Base-by-base conservation (phyloP, 2,329 filamentous ascomycete genomes). In the Neoascochyta sp. region DNA sequence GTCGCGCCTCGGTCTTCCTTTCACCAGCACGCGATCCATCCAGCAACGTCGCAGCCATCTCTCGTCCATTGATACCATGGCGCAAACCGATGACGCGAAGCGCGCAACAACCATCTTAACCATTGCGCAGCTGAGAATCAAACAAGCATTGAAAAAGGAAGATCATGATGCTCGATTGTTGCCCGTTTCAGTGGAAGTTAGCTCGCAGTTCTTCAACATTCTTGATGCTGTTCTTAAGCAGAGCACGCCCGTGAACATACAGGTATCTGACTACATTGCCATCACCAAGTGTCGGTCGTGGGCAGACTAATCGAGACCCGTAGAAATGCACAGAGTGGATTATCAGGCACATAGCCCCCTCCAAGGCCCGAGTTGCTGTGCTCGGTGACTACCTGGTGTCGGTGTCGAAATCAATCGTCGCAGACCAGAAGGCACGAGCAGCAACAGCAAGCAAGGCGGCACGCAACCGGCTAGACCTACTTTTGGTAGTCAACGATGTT, bases 251-350 rank as follows among this genome's bases (percentile, higher is more conserved):
- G 42, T 41, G 25, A 55, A 58, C 24, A 47, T 60, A 27, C 51
- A 61, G 57, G 57, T 61, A 57, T 50, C 47, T 47, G 36, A 42
- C 25, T 48, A 39, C 32, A 43, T 41, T 30, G 35, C 39, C 35
- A 41, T 39, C 42, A 38, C 38, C 27, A 32, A 20, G 29, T 34
- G 18, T 41, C 26, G 29, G 28, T 41, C 15, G 34, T 45, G 55
- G 50, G 42, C 52, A 53, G 42, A 52, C 54, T 61, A 58, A 60
- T 61, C 41, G 28, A 50, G 29, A 22, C 36, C 36, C 23, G 20
- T 58, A 94, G 88, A 84, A 78, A 72, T 89, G 85, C 75, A 94
- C 89, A 75, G 73, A 76, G 66, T 94, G 86, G 86, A 81, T 90
- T 53, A 66, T 88, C 57, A 74, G 75, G 50, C 77, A 87, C 67